Conservation (phyloP, 2,329 filamentous ascomycete species). For the Allantophomopsis lycopodina region DNA sequence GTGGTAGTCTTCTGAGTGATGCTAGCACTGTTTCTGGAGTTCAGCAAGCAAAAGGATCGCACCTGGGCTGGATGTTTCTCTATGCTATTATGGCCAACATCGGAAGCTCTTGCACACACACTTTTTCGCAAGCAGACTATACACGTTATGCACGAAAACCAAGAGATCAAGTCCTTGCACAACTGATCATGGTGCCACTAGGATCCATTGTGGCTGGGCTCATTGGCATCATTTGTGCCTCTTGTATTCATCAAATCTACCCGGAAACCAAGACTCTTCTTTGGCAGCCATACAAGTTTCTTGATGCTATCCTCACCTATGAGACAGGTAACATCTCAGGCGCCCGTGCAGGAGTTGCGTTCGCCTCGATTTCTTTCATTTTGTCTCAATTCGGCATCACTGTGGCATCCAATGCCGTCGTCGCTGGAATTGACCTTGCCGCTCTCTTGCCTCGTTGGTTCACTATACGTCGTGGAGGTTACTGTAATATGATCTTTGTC, state of each 20-base stretch:
- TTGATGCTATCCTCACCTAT: no score
- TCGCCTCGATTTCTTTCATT: slow-evolving; percentile 21
- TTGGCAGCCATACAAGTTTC: slow-evolving; percentile 11
- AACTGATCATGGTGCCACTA: slow-evolving; percentile 22
- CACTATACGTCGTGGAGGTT: slow-evolving; percentile 38
- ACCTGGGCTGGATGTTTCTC: slow-evolving; percentile 17
- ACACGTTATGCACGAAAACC: slow-evolving; percentile 25
- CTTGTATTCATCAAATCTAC: slow-evolving; percentile 30
- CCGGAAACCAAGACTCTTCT: slow-evolving; percentile 23
- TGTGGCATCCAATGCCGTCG: slow-evolving; percentile 22
- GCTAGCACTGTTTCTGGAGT: no score
- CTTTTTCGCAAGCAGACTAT: slow-evolving; percentile 29
- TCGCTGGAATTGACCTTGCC: slow-evolving; percentile 25
- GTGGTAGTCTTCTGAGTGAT: no score
- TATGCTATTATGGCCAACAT: slow-evolving; percentile 26
- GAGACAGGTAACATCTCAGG: slow-evolving; percentile 4
- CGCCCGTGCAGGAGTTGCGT: slow-evolving; percentile 23
- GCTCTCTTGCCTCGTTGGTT: slow-evolving; percentile 31
- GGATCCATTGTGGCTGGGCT: slow-evolving; percentile 22
- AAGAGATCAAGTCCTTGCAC: slow-evolving; percentile 24
- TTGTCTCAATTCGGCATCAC: slow-evolving; percentile 24
- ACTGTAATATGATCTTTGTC: slow-evolving; percentile 28
- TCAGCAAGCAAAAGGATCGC: no score
- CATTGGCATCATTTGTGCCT: slow-evolving; percentile 26
- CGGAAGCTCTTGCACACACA: slow-evolving; percentile 27